Evolutionary conservation across 345 rosid genomes (phyloP), one percentile per base, ranked within the genome.

Genomic region (Aquilaria yunnanensis): DNA sequence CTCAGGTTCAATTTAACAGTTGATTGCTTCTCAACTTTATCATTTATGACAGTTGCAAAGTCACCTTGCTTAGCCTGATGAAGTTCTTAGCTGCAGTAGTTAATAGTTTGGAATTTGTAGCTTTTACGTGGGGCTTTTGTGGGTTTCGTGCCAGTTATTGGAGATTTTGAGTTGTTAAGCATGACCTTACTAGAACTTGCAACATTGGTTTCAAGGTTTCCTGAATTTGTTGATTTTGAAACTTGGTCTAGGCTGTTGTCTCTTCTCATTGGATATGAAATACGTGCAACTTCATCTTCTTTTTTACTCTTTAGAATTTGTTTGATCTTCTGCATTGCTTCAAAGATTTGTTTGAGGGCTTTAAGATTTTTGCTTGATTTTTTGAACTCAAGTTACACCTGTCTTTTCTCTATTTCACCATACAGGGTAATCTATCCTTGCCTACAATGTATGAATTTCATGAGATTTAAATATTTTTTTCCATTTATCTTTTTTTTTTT

Each of bases 321-420:
- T 55, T 84, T 79, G 1, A 78, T 75, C 77, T 83, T 87, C 70
- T 88, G 88, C 91, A 82, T 90, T 56, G 90, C 90, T 75, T 81
- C 91, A 54, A 86, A 89, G 72, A 84, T 85, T 70, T 87, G 97
- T 72, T 86, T 85, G 43, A 85, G 96, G 70, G 93, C 88, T 75
- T 88, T 83, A 56, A 85, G 91, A 74, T 87, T 97, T 76, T 86
- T 90, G 61, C 89, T 96, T 0, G 97, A 80, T 64, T 74, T 75
- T 64, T 77, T 76, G 77, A 88, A 94, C 80, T 86, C 87, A 6
- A 81, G 81, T 71, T 88, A 85, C 30, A 85, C 76, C 80, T 82
- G 71, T 72, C 86, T 75, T 66, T 87, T 88, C 86, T 94, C 88
- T 14, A 88, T 85, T 74, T 88, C 93, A 65, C 88, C 92, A 55